Evolutionary conservation across 1,284 basidiomycete genomes (phyloP).

Genomic region (Paramarasmius palmivorus): DNA sequence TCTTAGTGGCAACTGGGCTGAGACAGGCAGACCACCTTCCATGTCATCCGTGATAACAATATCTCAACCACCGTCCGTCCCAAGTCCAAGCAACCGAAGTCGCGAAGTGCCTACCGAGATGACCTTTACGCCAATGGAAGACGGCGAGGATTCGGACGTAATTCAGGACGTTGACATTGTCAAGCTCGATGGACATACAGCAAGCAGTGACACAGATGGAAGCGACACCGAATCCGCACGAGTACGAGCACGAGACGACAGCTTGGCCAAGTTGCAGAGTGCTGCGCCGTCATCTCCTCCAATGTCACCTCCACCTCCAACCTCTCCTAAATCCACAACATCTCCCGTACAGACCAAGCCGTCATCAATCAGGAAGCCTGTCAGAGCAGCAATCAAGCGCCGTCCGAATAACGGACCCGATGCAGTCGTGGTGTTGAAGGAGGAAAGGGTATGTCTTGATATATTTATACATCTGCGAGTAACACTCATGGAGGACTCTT

Average conservation of each 20-base stretch:
- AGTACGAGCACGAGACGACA: slow-evolving; percentile 38
- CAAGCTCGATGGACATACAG: slow-evolving; percentile 25
- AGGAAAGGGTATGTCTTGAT: slow-evolving; percentile 77
- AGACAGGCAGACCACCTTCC: slow-evolving; percentile 69
- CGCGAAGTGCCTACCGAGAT: slow-evolving; percentile 49
- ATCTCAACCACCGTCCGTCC: slow-evolving; percentile 64
- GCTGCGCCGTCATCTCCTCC: slow-evolving; percentile 5
- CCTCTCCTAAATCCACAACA: neutral
- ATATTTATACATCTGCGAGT: too few relatives aligned
- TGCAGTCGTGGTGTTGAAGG: slow-evolving; percentile 79
- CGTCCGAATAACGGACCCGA: slow-evolving; percentile 55
- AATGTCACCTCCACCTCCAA: neutral
- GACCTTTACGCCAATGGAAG: slow-evolving; percentile 57
- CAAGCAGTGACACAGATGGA: slow-evolving; percentile 24
- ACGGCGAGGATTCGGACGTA: slow-evolving; percentile 48
- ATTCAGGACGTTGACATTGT: slow-evolving; percentile 32
- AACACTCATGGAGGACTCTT: neutral
- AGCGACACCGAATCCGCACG: slow-evolving; percentile 34
- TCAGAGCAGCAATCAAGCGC: slow-evolving; percentile 41
- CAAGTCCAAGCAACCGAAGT: slow-evolving; percentile 40
- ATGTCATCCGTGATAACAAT: slow-evolving; percentile 82
- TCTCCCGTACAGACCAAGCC: neutral
- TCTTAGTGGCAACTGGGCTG: slow-evolving; percentile 78
- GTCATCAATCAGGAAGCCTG: slow-evolving; percentile 18
- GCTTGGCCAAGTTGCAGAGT: slow-evolving; percentile 49